A percentile compares a stretch with the other conserved stretches of the same genome.
Evolutionary conservation across 371 early-diverging fungal genomes (phyloP).

Genomic region (Circinella umbellata): DNA sequence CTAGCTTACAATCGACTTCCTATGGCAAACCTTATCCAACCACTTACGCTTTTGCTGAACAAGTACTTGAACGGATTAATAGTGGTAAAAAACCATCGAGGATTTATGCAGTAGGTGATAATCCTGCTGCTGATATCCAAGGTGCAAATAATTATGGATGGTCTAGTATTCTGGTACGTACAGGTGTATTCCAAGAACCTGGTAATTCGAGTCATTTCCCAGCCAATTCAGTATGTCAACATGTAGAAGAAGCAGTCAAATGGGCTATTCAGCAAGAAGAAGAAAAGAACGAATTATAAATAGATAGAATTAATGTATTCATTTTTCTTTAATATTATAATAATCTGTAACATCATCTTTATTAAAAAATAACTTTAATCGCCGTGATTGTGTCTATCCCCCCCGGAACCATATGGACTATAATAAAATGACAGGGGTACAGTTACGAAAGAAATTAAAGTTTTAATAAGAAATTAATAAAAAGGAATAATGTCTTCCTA

Average conservation of each 20-base stretch:
- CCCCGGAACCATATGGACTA: too few relatives aligned
- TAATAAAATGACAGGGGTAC: too few relatives aligned
- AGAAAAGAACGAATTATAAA: not conserved
- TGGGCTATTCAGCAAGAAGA: conserved; percentile 50
- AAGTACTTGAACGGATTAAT: conserved; percentile 29
- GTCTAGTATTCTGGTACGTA: conserved; percentile 80
- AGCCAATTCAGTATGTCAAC: conserved; percentile 63
- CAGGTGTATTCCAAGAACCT: conserved; percentile 76
- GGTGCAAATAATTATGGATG: conserved; percentile 88
- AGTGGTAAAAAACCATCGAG: conserved; percentile 23
- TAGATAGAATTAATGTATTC: too few relatives aligned
- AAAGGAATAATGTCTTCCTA: too few relatives aligned
- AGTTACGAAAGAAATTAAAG: too few relatives aligned
- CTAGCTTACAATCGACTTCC: conserved; percentile 64
- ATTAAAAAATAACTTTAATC: too few relatives aligned
- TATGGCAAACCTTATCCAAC: conserved; percentile 85
- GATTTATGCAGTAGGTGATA: conserved; percentile 77
- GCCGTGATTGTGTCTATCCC: too few relatives aligned
- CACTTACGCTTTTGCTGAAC: conserved; percentile 78
- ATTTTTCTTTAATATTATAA: too few relatives aligned
- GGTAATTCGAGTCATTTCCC: conserved; percentile 63
- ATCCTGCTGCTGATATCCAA: conserved; percentile 76
- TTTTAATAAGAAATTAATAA: too few relatives aligned
- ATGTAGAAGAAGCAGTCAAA: conserved; percentile 80
- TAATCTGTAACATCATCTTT: too few relatives aligned